phyloP scores from a whole-genome alignment of 2,329 filamentous ascomycete genomes.

The Mollisia scopiformis region DNA sequence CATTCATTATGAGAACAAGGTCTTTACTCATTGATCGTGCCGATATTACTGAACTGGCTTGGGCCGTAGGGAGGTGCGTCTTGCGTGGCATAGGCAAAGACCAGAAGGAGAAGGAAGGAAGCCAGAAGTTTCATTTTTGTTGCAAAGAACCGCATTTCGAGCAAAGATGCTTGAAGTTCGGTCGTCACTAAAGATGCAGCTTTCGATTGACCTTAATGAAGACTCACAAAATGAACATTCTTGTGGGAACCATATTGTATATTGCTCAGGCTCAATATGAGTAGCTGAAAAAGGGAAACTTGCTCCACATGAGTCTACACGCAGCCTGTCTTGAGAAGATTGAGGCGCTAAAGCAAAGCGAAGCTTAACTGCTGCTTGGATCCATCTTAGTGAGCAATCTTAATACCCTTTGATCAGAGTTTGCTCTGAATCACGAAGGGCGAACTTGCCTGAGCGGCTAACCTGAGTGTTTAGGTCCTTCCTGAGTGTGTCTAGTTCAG shows the following conservation, averaged over 20 bases:
- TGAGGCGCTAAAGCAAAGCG: not conserved
- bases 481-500: not conserved
- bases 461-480: not conserved
- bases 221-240: not conserved
- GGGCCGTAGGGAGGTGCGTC: constrained; percentile 23
- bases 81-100: not conserved
- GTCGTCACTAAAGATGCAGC: not conserved
- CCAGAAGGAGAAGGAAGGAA: not conserved
- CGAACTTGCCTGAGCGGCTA: no score
- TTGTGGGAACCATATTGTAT: not conserved
- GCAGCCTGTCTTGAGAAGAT: not conserved
- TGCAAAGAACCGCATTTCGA: not conserved
- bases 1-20: not conserved
- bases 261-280: not conserved
- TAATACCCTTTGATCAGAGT: not conserved
- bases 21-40: constrained; percentile 21
- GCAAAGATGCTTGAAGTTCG: not conserved
- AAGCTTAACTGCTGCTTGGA: not conserved
- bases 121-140: not conserved
- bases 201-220: not conserved
- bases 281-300: not conserved
- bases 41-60: constrained; percentile 23
- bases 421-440: not conserved
- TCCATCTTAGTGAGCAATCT: not conserved
- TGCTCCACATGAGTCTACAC: not conserved